Conservation (phyloP, 495 filamentous ascomycete genomes). For the Diplogelasinospora grovesii region DNA sequence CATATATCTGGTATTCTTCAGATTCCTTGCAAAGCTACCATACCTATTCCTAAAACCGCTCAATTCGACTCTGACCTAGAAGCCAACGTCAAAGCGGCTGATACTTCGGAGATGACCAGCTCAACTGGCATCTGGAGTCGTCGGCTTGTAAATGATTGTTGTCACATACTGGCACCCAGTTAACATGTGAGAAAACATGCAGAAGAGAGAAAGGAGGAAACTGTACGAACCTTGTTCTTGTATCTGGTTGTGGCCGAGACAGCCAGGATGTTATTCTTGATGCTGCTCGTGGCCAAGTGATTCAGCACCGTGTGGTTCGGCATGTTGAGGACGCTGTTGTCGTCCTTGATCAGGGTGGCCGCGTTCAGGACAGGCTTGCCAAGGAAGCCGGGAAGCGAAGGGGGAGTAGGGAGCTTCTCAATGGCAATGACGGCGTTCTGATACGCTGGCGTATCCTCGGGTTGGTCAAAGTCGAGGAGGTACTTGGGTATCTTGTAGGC, state of each 20-base stretch:
- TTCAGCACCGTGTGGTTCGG: conserved; percentile 97
- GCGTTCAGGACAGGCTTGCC: conserved; percentile 92
- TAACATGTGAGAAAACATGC: background rate
- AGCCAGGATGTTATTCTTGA: conserved; percentile 92
- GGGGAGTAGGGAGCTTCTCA: conserved; percentile 71
- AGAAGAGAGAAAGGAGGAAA: background rate
- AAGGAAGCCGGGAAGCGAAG: conserved; percentile 82
- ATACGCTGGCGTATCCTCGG: conserved; percentile 67
- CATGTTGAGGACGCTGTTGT: conserved; percentile 90
- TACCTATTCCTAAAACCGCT: no score
- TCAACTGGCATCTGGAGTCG: conserved; percentile 29
- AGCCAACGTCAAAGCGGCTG: conserved; percentile 1
- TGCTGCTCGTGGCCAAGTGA: conserved; percentile 96
- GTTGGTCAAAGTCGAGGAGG: conserved; percentile 74
- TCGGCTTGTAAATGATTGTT: conserved; percentile 95
- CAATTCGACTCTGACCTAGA: background rate
- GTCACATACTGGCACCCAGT: conserved; percentile 75
- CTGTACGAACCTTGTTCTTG: conserved; percentile 70
- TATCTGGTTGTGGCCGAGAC: conserved; percentile 96
- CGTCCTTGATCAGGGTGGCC: conserved; percentile 86
- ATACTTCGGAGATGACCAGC: background rate
- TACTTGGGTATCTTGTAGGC: conserved; percentile 70
- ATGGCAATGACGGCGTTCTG: conserved; percentile 61
- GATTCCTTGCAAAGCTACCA: no score
- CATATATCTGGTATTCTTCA: no score